Conservation (phyloP, 768 basidiomycete genomes). For the Nidularia pulvinata region DNA sequence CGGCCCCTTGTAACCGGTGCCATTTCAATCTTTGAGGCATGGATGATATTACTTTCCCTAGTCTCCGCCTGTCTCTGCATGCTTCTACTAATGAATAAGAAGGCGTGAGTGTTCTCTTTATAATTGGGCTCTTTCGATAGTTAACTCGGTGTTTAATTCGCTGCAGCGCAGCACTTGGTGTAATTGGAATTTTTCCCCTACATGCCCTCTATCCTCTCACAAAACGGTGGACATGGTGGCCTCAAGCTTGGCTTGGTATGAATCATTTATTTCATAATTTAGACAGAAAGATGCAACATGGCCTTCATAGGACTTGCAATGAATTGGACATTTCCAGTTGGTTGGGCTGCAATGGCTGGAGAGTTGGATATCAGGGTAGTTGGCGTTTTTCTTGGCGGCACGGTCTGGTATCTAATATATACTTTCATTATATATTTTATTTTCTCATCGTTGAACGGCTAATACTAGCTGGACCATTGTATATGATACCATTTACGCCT, state of each 20-base stretch:
- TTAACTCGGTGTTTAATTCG: background rate
- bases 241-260: constrained; percentile 38
- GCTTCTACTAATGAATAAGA: background rate
- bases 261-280: background rate
- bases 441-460: constrained; percentile 5
- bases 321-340: constrained; percentile 26
- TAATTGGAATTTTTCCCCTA: constrained; percentile 12
- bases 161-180: constrained; percentile 3
- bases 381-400: background rate
- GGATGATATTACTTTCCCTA: constrained; percentile 22
- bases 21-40: constrained; percentile 28
- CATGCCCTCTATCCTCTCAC: constrained; percentile 32
- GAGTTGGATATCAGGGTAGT: background rate
- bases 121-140: background rate
- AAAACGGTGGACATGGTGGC: constrained; percentile 40
- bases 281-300: background rate
- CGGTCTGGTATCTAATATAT: background rate
- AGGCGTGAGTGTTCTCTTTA: background rate
- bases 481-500: constrained; percentile 55
- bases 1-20: constrained; percentile 50
- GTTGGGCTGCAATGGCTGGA: constrained; percentile 19
- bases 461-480: background rate
- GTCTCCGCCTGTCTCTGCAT: constrained; percentile 6
- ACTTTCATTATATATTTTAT: constrained; percentile 1
- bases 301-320: constrained; percentile 21